These are phyloP conservation scores for Serendipita sp. DNA, from an alignment of 768 basidiomycete species.

Conservation along the genomic window DNA sequence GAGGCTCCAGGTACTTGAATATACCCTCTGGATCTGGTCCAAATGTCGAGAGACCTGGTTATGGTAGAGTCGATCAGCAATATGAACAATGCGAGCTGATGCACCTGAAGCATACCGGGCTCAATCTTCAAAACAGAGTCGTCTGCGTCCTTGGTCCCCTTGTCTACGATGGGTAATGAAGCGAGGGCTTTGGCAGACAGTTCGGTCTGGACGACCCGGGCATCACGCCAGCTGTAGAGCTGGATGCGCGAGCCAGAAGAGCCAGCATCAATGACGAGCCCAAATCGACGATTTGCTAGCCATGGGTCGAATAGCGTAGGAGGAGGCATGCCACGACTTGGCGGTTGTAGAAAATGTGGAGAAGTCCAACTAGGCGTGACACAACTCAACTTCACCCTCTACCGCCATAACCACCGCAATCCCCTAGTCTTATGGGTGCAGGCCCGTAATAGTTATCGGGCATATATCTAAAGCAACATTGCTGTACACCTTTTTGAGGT, in stretches of 20 bases:
- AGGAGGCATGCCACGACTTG: slow-evolving; percentile 48
- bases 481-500: too few relatives aligned
- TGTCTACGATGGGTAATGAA: slow-evolving; percentile 72
- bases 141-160: slow-evolving; percentile 65
- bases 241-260: slow-evolving; percentile 92
- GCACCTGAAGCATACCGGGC: slow-evolving; percentile 48
- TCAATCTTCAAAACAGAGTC: slow-evolving; percentile 86
- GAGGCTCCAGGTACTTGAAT: slow-evolving; percentile 60
- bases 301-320: slow-evolving; percentile 55
- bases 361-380: not conserved
- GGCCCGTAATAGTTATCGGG: not conserved
- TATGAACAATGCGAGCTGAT: not conserved
- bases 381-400: not conserved
- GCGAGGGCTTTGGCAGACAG: slow-evolving; percentile 33
- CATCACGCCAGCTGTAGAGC: slow-evolving; percentile 93
- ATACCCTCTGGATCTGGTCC: slow-evolving; percentile 51
- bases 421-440: not conserved
- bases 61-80: not conserved
- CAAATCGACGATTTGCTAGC: slow-evolving; percentile 69
- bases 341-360: not conserved
- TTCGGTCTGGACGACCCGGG: slow-evolving; percentile 40
- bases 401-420: not conserved
- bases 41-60: slow-evolving; percentile 72
- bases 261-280: slow-evolving; percentile 94
- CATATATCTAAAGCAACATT: too few relatives aligned